Base-by-base conservation (phyloP, 306 rosid species). In the Lathyrus oleraceus region DNA sequence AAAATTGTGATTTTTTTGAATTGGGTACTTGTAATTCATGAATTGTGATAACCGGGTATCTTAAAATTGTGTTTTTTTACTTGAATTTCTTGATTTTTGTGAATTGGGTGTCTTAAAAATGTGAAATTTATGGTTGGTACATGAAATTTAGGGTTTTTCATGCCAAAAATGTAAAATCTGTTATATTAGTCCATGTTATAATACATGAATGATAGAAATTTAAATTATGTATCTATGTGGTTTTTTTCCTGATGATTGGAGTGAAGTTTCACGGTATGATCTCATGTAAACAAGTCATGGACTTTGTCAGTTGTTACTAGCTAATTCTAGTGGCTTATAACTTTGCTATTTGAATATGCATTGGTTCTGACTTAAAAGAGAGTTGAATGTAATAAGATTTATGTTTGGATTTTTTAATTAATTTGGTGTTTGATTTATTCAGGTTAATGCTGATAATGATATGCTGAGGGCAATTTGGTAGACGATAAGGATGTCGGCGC, bases 401-500 rank as follows among this genome's bases (percentile, higher is more conserved):
- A 6, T 35, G 10, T 35, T 35, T 35, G 39, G 0, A 1, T 35
- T 35, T 35, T 70, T 25, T 35, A 52, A 21, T 19, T 54, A 56
- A 56, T 45, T 57, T 23, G 61, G 32, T 75, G 52, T 67, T 58
- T 1, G n/a, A 59, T 67, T 66, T 59, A 12, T 49, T 72, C 85
- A 91, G 96, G 83, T 16, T 49, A 57, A 69, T 66, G 70, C 48
- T 54, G 69, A 16, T 11, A 67, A 49, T 7, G 63, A 79, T 52
- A 62, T 49, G 53, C 44, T 69, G 63, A 77, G 78, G 73, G 92
- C 96, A 48, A 35, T 63, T 52, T 86, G 87, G 42, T 91, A 88
- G 92, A 80, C 44, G 57, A 56, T 43, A 57, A 81, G 67, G 30
- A 62, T 60, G 57, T 36, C 57, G 69, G 57, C 38, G 40, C 57